phyloP scores from a whole-genome alignment of 1,284 basidiomycete species.

The Erythrobasidium hasegawianum region DNA sequence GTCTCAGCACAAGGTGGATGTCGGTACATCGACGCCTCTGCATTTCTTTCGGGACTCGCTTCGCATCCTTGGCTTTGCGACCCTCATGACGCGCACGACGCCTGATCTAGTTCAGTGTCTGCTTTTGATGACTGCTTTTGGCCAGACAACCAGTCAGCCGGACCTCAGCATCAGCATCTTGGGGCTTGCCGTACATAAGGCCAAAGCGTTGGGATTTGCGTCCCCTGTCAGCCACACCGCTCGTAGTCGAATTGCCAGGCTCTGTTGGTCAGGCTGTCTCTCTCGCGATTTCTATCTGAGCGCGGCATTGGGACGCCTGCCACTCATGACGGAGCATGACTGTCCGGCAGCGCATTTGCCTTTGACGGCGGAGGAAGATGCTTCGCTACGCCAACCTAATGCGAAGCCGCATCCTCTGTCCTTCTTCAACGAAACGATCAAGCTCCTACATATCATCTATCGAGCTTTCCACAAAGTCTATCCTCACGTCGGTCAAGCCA shows the following conservation, averaged over 20 bases:
- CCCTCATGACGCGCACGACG: neutral
- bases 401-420: neutral
- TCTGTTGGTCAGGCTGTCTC: neutral
- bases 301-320: neutral
- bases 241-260: neutral
- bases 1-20: neutral
- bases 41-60: neutral
- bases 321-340: neutral
- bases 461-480: neutral
- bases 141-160: neutral
- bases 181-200: neutral
- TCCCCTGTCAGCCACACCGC: neutral
- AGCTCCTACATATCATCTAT: neutral
- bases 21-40: neutral
- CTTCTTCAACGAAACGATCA: neutral
- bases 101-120: neutral
- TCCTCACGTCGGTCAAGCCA: neutral
- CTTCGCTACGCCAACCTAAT: neutral
- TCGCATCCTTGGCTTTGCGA: neutral
- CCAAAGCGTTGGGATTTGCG: neutral
- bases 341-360: neutral
- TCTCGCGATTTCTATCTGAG: neutral
- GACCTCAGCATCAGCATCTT: conserved; percentile 1
- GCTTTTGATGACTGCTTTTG: conserved; percentile 1
- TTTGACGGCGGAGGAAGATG: neutral